Conservation (phyloP, 805 yeast species). For the Candida multigemmis region DNA sequence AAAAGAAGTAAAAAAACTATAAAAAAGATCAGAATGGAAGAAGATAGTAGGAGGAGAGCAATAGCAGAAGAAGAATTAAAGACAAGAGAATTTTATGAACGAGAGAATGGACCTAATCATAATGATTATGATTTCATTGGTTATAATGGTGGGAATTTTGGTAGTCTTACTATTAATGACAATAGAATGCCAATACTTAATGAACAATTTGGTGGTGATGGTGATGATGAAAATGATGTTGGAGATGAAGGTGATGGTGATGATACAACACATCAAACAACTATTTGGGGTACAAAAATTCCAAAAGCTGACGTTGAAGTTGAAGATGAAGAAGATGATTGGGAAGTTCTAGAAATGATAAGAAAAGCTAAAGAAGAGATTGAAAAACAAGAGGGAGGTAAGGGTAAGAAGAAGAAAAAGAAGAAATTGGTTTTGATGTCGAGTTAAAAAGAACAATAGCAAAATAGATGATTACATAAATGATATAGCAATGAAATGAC, state of each 20-base stretch:
- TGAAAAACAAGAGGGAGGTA: slow-evolving; percentile 16
- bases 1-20: slow-evolving; percentile 46
- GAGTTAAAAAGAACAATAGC: too few relatives aligned
- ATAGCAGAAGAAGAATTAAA: slow-evolving; percentile 49
- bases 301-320: slow-evolving; percentile 25
- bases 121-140: slow-evolving; percentile 10
- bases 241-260: slow-evolving; percentile 1
- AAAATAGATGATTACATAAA: too few relatives aligned
- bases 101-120: slow-evolving; percentile 39
- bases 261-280: slow-evolving; percentile 25
- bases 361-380: slow-evolving; percentile 43
- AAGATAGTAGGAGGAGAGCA: slow-evolving; percentile 47
- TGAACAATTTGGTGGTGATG: slow-evolving; percentile 1
- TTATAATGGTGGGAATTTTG: slow-evolving; percentile 13
- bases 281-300: slow-evolving; percentile 74
- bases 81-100: slow-evolving; percentile 48
- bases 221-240: slow-evolving; percentile 4
- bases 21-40: slow-evolving; percentile 48
- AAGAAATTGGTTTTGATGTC: slow-evolving; percentile 32
- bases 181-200: slow-evolving; percentile 26
- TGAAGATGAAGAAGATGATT: slow-evolving; percentile 28
- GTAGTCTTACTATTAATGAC: slow-evolving; percentile 29
- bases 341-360: slow-evolving; percentile 44
- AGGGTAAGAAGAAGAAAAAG: slow-evolving; percentile 37
- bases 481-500: too few relatives aligned